A percentile compares a stretch with the other conserved stretches of the same genome.
These are phyloP conservation scores for Hericium coralloides DNA, from an alignment of 768 basidiomycete genomes.

Conservation along the genomic window DNA sequence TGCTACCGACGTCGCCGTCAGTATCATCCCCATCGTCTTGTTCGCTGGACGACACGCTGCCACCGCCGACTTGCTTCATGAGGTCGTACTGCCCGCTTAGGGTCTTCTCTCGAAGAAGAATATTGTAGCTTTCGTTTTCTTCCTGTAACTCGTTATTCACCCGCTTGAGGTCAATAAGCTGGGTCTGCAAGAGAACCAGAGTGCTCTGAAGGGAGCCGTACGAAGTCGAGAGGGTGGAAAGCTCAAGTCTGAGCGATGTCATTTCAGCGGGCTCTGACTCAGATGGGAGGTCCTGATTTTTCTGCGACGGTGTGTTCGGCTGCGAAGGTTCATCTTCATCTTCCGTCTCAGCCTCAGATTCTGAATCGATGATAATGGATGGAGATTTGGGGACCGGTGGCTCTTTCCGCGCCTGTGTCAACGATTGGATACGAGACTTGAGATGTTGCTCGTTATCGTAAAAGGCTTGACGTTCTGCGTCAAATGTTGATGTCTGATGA, in stretches of 20 bases:
- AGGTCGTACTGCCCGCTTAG: constrained; percentile 82
- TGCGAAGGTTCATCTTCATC: constrained; percentile 30
- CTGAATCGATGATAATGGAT: constrained; percentile 17
- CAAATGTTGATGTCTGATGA: constrained; percentile 72
- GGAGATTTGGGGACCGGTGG: constrained; percentile 23
- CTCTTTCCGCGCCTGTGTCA: constrained; percentile 58
- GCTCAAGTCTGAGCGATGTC: constrained; percentile 72
- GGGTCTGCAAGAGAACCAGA: constrained; percentile 72
- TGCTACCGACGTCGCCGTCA: constrained; percentile 21
- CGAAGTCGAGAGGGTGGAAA: constrained; percentile 81
- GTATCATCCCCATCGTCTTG: constrained; percentile 18
- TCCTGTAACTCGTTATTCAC: constrained; percentile 86
- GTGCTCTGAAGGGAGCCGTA: constrained; percentile 79
- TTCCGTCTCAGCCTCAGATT: constrained; percentile 31
- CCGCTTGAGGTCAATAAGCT: constrained; percentile 79
- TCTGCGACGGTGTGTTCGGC: constrained; percentile 27
- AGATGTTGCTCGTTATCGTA: constrained; percentile 93
- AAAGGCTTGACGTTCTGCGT: constrained; percentile 86
- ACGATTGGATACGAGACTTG: constrained; percentile 80
- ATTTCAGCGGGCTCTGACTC: constrained; percentile 84
- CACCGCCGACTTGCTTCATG: constrained; percentile 54
- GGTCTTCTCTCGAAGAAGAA: constrained; percentile 85
- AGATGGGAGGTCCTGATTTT: constrained; percentile 54
- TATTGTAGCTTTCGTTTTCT: constrained; percentile 96
- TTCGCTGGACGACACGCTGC: constrained; percentile 17